phyloP scores from a whole-genome alignment of 2,329 filamentous ascomycete species.

The Aureobasidium sp. region DNA sequence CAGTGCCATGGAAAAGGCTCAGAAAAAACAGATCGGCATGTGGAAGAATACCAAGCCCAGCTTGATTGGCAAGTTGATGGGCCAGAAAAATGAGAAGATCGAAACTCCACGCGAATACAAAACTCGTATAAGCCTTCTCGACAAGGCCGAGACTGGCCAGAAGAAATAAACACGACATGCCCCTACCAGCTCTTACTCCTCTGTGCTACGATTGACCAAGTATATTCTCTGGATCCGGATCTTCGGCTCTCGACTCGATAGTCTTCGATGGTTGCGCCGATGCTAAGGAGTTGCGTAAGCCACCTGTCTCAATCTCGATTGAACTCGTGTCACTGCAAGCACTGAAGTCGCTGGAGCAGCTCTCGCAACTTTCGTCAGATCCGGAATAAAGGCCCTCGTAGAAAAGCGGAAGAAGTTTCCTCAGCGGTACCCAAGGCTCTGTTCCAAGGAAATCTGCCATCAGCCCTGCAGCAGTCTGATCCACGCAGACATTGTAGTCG shows the following conservation, averaged over 20 bases:
- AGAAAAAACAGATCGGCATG: conserved; percentile 43
- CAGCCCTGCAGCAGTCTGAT: background rate
- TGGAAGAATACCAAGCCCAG: conserved; percentile 51
- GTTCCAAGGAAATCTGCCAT: background rate
- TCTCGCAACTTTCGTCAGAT: background rate
- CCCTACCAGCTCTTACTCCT: background rate
- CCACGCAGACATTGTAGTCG: background rate
- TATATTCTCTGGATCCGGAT: background rate
- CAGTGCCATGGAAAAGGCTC: conserved; percentile 47
- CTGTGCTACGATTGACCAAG: no score
- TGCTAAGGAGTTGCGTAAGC: no score
- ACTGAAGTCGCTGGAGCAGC: background rate
- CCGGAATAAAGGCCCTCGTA: background rate
- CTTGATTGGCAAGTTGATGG: conserved; percentile 33
- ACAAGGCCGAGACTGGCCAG: background rate
- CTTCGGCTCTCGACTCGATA: background rate
- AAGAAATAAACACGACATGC: background rate
- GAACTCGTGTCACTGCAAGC: background rate
- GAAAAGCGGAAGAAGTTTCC: background rate
- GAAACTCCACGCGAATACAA: conserved; percentile 91
- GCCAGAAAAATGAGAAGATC: conserved; percentile 48
- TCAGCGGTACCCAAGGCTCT: background rate
- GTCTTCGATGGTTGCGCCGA: background rate
- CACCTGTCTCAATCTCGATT: no score
- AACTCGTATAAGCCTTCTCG: conserved; percentile 32